A percentile compares a stretch with the other conserved stretches of the same genome.
phyloP scores from a whole-genome alignment of 805 yeast genomes.

The Kazachstania taianensis region DNA sequence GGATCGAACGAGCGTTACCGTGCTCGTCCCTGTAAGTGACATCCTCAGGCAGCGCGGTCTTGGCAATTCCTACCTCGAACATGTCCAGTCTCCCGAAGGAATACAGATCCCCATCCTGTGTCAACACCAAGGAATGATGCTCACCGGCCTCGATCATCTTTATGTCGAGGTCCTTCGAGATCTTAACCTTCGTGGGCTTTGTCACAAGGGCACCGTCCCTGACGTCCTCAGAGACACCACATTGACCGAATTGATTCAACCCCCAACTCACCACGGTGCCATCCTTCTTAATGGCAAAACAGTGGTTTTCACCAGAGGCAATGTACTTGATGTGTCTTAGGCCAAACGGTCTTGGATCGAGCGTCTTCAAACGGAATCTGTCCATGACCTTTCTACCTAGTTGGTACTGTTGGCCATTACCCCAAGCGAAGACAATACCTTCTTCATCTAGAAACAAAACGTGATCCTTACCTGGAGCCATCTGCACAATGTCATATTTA shows the following conservation, averaged over 20 bases:
- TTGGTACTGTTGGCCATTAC: slow-evolving; percentile 89
- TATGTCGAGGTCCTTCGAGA: slow-evolving; percentile 44
- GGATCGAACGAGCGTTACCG: slow-evolving; percentile 75
- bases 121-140: slow-evolving; percentile 78
- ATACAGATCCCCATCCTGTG: slow-evolving; percentile 62
- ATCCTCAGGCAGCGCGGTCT: slow-evolving; percentile 50
- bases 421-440: slow-evolving; percentile 94
- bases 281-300: slow-evolving; percentile 75
- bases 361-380: slow-evolving; percentile 60
- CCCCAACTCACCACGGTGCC: slow-evolving; percentile 87
- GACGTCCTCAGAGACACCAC: slow-evolving; percentile 69
- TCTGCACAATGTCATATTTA: slow-evolving; percentile 60
- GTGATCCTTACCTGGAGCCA: slow-evolving; percentile 93
- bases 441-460: slow-evolving; percentile 69
- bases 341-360: slow-evolving; percentile 79
- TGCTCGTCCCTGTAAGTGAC: slow-evolving; percentile 64
- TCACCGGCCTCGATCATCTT: slow-evolving; percentile 80
- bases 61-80: slow-evolving; percentile 80
- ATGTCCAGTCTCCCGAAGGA: slow-evolving; percentile 89
- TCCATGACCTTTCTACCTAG: slow-evolving; percentile 79
- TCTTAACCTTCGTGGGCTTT: slow-evolving; percentile 64
- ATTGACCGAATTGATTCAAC: slow-evolving; percentile 91
- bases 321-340: slow-evolving; percentile 67
- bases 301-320: slow-evolving; percentile 91
- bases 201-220: slow-evolving; percentile 80